A percentile compares a stretch with the other conserved stretches of the same genome.
phyloP scores from a whole-genome alignment of 768 basidiomycete genomes.

The Tremella mesenterica region DNA sequence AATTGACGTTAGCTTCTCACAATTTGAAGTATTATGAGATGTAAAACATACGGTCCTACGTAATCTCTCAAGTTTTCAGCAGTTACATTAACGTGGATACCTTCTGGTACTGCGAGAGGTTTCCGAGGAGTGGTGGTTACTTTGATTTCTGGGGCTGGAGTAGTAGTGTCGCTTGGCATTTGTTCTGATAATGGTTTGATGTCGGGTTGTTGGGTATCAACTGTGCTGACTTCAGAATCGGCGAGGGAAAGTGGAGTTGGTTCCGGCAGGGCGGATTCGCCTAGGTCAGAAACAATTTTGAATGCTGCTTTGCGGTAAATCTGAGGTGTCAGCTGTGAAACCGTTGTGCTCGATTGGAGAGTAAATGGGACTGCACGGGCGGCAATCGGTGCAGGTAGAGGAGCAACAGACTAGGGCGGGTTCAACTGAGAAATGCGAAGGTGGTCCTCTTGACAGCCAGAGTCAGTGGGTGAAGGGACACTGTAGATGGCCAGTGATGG shows the following conservation, averaged over 20 bases:
- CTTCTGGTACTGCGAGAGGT: slow-evolving; percentile 69
- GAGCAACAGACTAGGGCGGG: no score
- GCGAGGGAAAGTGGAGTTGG: slow-evolving; percentile 44
- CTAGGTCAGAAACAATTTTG: slow-evolving; percentile 80
- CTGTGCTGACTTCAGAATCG: slow-evolving; percentile 41
- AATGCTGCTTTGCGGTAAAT: slow-evolving; percentile 94
- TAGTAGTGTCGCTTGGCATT: slow-evolving; percentile 38
- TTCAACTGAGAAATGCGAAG: no score
- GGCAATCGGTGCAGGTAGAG: no score
- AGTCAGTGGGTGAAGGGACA: background rate
- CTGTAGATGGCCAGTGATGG: background rate
- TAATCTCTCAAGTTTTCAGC: slow-evolving; percentile 89
- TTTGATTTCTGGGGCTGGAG: background rate
- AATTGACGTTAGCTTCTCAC: background rate
- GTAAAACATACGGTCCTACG: slow-evolving; percentile 62
- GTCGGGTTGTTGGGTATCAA: slow-evolving; percentile 53
- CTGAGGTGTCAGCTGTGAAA: slow-evolving; percentile 49
- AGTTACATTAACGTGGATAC: slow-evolving; percentile 70
- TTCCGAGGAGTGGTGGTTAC: slow-evolving; percentile 66
- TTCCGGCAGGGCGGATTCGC: slow-evolving; percentile 76
- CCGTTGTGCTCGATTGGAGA: no score
- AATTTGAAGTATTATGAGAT: no score
- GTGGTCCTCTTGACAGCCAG: no score
- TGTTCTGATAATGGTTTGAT: slow-evolving; percentile 43
- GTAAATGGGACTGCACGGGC: no score